These are phyloP conservation scores for Leishmania arabica DNA, from an alignment of 208 protist genomes.

Conservation along the genomic window DNA sequence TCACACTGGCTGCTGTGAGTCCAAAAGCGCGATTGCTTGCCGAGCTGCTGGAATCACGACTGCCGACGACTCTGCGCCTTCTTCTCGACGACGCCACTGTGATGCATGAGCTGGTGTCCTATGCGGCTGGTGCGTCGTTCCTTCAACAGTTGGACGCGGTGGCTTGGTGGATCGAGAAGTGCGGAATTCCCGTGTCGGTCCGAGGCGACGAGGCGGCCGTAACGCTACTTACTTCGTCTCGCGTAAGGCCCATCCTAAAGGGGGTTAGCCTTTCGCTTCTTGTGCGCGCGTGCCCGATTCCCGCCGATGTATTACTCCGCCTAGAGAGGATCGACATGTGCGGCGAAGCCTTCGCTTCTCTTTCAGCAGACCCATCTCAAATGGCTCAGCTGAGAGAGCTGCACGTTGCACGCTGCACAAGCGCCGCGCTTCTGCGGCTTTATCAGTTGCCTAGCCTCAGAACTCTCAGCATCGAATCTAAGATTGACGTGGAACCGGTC, in stretches of 20 bases:
- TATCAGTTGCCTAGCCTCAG: neutral
- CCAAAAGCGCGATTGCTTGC: slow-evolving; percentile 8
- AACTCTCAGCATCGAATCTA: slow-evolving; percentile 3
- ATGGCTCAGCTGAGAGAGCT: slow-evolving; percentile 10
- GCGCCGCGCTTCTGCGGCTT: neutral
- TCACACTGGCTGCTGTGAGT: slow-evolving; percentile 13
- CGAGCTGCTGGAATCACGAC: slow-evolving; percentile 6
- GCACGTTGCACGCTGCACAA: slow-evolving; percentile 9
- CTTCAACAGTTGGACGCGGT: neutral
- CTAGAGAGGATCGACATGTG: slow-evolving; percentile 9
- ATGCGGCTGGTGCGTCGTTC: neutral
- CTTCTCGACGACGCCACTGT: slow-evolving; percentile 3
- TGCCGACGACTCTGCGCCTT: neutral
- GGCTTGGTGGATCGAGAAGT: slow-evolving; percentile 18
- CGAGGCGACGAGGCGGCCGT: neutral
- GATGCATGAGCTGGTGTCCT: slow-evolving; percentile 9
- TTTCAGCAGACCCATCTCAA: neutral
- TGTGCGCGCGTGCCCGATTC: slow-evolving; percentile 4
- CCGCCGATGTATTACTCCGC: neutral
- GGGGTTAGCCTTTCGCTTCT: slow-evolving; percentile 8
- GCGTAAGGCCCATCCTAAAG: neutral
- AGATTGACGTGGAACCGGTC: neutral
- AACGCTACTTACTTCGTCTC: neutral
- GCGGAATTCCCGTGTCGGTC: slow-evolving; percentile 1
- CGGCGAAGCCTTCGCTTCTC: slow-evolving; percentile 12